phyloP scores from a whole-genome alignment of 2,329 filamentous ascomycete species.

The Trichoderma sp. region DNA sequence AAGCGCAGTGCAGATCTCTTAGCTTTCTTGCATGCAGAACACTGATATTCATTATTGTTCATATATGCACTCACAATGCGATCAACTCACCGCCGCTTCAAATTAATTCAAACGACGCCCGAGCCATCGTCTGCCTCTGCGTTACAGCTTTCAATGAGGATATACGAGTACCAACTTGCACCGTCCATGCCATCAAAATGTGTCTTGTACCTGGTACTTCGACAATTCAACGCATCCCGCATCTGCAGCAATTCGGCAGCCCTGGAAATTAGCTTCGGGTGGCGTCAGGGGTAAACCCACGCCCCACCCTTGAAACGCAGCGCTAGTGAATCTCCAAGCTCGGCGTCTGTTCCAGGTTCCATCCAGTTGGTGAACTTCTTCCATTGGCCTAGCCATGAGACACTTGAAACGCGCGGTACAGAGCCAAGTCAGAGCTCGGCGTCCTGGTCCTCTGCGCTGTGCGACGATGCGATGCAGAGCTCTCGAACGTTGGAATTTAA shows the following conservation, averaged over 20 bases:
- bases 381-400: constrained; percentile 2
- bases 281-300: constrained; percentile 7
- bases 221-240: not conserved
- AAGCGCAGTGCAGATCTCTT: not conserved
- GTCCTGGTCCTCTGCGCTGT: not conserved
- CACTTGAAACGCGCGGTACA: constrained; percentile 19
- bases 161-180: not conserved
- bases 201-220: not conserved
- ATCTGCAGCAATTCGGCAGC: not conserved
- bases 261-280: constrained; percentile 19
- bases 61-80: not conserved
- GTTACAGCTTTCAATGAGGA: not conserved
- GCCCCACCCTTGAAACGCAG: constrained; percentile 12
- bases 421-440: not conserved
- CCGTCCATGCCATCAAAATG: not conserved
- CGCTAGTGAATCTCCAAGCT: constrained; percentile 7
- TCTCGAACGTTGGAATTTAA: not conserved
- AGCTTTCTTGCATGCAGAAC: not conserved
- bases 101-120: not conserved
- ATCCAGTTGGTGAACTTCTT: constrained; percentile 6
- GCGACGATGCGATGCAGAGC: not conserved
- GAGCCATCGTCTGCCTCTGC: not conserved
- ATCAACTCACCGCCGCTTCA: not conserved
- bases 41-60: not conserved
- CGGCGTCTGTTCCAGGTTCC: constrained; percentile 22